Evolutionary conservation across 2,329 filamentous ascomycete genomes (phyloP).

Genomic region (Arachnomyces sp.): DNA sequence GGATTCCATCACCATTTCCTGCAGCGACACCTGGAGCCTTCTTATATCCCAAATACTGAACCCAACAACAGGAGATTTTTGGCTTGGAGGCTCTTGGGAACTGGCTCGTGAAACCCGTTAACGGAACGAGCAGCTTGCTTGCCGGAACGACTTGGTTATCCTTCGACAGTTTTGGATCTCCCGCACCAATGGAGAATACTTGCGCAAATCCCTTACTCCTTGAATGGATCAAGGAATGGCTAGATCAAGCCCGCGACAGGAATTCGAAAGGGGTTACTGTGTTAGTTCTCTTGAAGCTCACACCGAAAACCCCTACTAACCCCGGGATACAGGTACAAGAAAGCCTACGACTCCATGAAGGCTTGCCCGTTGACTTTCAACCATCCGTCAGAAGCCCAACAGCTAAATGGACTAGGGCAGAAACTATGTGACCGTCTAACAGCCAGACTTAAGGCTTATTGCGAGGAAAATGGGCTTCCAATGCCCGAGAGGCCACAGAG

Average conservation of each 20-base stretch:
- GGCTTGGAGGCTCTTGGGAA: no score
- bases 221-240: constrained; percentile 68
- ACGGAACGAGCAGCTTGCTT: no score
- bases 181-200: constrained; percentile 25
- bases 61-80: no score
- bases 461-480: constrained; percentile 56
- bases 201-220: constrained; percentile 65
- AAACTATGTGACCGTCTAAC: constrained; percentile 64
- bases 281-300: constrained; percentile 22
- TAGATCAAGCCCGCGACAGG: constrained; percentile 58
- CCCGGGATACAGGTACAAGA: constrained; percentile 53
- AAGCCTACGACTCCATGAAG: constrained; percentile 69
- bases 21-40: no score
- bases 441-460: constrained; percentile 48
- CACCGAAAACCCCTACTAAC: not conserved
- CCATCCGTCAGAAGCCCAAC: constrained; percentile 64
- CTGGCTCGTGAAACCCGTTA: no score
- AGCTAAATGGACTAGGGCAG: constrained; percentile 65
- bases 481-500: constrained; percentile 54
- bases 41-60: no score
- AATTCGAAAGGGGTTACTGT: constrained; percentile 60
- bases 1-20: no score
- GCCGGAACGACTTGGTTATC: no score
- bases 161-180: constrained; percentile 4
- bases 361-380: constrained; percentile 61